Evolutionary conservation across 2,329 filamentous ascomycete species (phyloP).

Genomic region (Trichocomaceae sp.): DNA sequence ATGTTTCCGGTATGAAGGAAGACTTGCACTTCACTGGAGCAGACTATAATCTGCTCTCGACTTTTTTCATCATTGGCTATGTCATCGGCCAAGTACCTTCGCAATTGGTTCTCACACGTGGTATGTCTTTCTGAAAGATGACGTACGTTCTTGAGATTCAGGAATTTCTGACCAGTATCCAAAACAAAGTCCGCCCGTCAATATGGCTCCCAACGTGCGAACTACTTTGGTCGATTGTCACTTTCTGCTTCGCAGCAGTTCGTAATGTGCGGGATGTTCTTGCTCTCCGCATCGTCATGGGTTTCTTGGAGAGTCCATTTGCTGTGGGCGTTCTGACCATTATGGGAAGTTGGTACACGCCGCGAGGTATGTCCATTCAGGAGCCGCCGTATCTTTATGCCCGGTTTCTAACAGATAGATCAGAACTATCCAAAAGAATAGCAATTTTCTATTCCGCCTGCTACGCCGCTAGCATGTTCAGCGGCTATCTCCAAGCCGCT

Average conservation of each 20-base stretch:
- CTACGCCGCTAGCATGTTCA: slow-evolving; percentile 19
- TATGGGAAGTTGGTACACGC: slow-evolving; percentile 17
- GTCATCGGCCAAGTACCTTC: slow-evolving; percentile 12
- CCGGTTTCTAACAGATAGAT: background rate
- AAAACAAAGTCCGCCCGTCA: slow-evolving; percentile 15
- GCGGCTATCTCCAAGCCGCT: slow-evolving; percentile 19
- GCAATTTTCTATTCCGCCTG: slow-evolving; percentile 20
- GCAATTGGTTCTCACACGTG: slow-evolving; percentile 9
- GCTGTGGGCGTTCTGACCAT: slow-evolving; percentile 20
- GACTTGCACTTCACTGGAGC: slow-evolving; percentile 12
- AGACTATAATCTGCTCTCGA: slow-evolving; percentile 13
- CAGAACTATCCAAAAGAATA: slow-evolving; percentile 21
- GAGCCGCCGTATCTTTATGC: too few species aligned
- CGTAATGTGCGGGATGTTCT: slow-evolving; percentile 20
- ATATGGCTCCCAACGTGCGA: slow-evolving; percentile 18
- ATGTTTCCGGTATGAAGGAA: slow-evolving; percentile 13
- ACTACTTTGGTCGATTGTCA: slow-evolving; percentile 20
- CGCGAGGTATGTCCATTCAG: slow-evolving; percentile 7
- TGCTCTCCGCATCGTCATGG: slow-evolving; percentile 18
- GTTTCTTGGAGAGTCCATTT: slow-evolving; percentile 18
- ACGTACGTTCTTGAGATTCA: background rate
- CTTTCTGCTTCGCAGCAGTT: slow-evolving; percentile 19
- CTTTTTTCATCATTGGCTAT: slow-evolving; percentile 13
- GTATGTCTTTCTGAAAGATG: background rate
- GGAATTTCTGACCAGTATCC: background rate